phyloP scores from a whole-genome alignment of 2,329 filamentous ascomycete genomes.

The Diaporthe caulivora region DNA sequence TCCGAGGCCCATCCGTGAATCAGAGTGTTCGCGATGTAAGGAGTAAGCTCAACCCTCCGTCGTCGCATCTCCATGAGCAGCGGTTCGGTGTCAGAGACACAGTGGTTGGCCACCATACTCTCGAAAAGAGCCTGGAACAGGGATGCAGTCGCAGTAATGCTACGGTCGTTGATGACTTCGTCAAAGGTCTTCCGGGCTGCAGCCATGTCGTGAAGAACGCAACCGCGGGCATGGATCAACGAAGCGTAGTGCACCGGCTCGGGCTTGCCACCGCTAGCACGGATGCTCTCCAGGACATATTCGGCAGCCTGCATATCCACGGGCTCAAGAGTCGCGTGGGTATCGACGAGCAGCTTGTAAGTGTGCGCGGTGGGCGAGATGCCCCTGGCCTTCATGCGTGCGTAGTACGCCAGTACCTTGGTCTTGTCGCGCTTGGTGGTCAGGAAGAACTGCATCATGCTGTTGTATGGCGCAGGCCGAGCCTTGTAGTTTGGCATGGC shows the following conservation, averaged over 20 bases:
- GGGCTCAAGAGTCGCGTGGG: constrained; percentile 92
- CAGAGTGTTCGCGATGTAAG: constrained; percentile 97
- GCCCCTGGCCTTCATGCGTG: constrained; percentile 88
- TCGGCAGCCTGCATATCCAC: constrained; percentile 90
- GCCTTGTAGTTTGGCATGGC: constrained; percentile 99
- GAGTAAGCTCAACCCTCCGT: constrained; percentile 85
- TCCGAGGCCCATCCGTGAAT: constrained; percentile 96
- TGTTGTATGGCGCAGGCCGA: constrained; percentile 96
- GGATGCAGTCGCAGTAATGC: constrained; percentile 81
- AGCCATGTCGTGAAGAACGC: constrained; percentile 90
- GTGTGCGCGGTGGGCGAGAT: constrained; percentile 96
- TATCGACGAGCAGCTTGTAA: constrained; percentile 96
- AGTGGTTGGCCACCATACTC: constrained; percentile 94
- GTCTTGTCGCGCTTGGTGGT: constrained; percentile 95
- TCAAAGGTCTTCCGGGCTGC: constrained; percentile 88
- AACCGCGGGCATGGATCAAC: constrained; percentile 95
- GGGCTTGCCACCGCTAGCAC: constrained; percentile 77
- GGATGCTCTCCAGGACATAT: constrained; percentile 83
- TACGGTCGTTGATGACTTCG: constrained; percentile 75
- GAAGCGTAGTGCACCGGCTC: constrained; percentile 97
- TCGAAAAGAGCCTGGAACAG: constrained; percentile 98
- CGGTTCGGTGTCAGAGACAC: constrained; percentile 80
- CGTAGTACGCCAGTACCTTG: constrained; percentile 95
- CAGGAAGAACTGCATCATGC: constrained; percentile 99
- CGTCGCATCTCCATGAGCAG: constrained; percentile 81